These are phyloP conservation scores for Aspergillus sp. DNA, from an alignment of 2,329 filamentous ascomycete genomes.

Conservation along the genomic window DNA sequence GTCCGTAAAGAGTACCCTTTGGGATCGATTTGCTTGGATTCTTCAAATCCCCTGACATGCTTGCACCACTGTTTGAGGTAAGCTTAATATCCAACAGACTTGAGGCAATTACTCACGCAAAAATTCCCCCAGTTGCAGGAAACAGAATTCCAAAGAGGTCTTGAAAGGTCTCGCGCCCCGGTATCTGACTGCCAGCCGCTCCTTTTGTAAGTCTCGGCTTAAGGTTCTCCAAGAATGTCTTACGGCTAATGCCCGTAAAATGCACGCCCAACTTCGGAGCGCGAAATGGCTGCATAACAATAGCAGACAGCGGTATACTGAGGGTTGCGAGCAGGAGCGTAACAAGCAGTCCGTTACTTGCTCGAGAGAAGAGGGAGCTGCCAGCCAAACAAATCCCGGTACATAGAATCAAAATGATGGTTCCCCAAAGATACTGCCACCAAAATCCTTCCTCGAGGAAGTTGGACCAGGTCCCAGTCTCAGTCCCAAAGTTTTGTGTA, in stretches of 20 bases:
- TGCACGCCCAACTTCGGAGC: conserved; percentile 63
- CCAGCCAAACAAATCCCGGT: conserved; percentile 76
- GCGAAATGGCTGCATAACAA: conserved; percentile 67
- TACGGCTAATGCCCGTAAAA: conserved; percentile 73
- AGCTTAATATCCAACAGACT: conserved; percentile 55
- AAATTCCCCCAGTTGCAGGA: conserved; percentile 64
- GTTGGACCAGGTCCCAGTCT: conserved; percentile 56
- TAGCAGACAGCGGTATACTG: conserved; percentile 78
- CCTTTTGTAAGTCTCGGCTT: conserved; percentile 65
- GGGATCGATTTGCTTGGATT: conserved; percentile 84
- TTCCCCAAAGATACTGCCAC: conserved; percentile 75
- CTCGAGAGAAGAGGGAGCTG: conserved; percentile 75
- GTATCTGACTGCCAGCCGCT: conserved; percentile 61
- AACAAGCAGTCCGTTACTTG: conserved; percentile 72
- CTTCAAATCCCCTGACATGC: conserved; percentile 84
- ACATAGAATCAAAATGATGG: conserved; percentile 68
- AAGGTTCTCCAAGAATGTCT: conserved; percentile 73
- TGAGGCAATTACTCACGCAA: conserved; percentile 46
- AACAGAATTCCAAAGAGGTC: conserved; percentile 85
- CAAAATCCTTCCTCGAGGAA: conserved; percentile 71
- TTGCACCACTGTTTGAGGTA: conserved; percentile 62
- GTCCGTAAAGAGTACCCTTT: conserved; percentile 76
- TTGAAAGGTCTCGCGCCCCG: conserved; percentile 69
- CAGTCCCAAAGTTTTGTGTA: conserved; percentile 68
- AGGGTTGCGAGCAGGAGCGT: conserved; percentile 72